phyloP scores from a whole-genome alignment of 768 basidiomycete species.

The Pilatotrama ljubarskyi region DNA sequence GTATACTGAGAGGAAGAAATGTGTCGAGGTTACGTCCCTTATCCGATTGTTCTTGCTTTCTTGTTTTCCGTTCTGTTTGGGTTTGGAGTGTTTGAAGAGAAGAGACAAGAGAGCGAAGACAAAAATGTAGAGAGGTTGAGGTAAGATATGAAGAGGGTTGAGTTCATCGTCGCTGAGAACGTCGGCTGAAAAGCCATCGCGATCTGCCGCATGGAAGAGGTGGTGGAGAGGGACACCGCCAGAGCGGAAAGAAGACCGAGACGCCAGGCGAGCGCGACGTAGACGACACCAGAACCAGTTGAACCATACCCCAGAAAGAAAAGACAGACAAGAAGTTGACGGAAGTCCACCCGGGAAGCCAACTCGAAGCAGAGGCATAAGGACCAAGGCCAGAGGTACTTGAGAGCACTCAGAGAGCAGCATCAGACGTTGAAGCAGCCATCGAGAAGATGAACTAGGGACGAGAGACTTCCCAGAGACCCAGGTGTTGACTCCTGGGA shows the following conservation, averaged over 20 bases:
- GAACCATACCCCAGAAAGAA: too few relatives aligned
- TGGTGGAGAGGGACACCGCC: not conserved
- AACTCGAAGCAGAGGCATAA: not conserved
- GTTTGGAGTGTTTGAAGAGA: not conserved
- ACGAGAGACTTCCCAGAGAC: not conserved
- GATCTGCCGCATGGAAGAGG: conserved; percentile 1
- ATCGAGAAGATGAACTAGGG: not conserved
- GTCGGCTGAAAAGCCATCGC: not conserved
- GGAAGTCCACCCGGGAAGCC: too few relatives aligned
- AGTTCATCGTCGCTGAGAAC: not conserved
- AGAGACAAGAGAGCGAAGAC: not conserved
- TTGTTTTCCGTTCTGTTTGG: not conserved
- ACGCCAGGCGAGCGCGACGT: not conserved
- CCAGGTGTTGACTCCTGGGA: not conserved
- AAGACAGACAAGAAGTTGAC: too few relatives aligned
- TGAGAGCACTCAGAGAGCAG: not conserved
- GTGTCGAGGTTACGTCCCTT: too few relatives aligned
- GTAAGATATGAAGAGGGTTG: not conserved
- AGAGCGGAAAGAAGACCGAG: not conserved
- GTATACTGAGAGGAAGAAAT: not conserved
- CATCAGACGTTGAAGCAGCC: not conserved
- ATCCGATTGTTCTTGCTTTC: not conserved
- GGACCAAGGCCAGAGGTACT: not conserved
- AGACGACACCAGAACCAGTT: not conserved
- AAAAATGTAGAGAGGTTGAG: not conserved